phyloP scores from a whole-genome alignment of 2,329 filamentous ascomycete species.

The Cladophialophora bantiana region DNA sequence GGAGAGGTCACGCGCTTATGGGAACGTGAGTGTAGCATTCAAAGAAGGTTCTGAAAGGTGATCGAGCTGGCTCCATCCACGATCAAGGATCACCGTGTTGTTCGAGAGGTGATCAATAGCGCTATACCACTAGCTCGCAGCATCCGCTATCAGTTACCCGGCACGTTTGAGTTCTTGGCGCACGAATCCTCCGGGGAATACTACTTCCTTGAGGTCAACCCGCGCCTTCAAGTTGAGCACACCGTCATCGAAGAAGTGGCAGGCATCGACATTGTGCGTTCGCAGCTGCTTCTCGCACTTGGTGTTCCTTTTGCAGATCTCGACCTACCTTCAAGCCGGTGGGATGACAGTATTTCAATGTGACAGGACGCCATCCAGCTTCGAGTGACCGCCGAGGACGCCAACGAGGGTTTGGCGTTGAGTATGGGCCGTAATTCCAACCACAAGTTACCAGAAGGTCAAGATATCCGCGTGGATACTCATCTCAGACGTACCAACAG shows the following conservation, averaged over 20 bases:
- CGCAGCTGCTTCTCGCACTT: conserved; percentile 62
- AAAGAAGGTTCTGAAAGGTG: conserved; percentile 66
- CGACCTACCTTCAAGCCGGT: conserved; percentile 34
- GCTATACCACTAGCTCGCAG: conserved; percentile 43
- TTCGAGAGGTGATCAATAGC: conserved; percentile 59
- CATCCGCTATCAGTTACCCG: conserved; percentile 60
- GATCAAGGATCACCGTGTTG: conserved; percentile 53
- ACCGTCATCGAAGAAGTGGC: conserved; percentile 66
- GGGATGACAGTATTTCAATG: too few relatives aligned
- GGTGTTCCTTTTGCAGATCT: conserved; percentile 52
- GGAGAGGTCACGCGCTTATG: conserved; percentile 62
- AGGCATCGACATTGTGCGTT: conserved; percentile 61
- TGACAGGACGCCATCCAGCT: conserved; percentile 28
- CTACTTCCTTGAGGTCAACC: conserved; percentile 68
- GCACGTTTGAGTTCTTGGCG: conserved; percentile 70
- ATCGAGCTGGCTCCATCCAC: conserved; percentile 64
- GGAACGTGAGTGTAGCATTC: conserved; percentile 67
- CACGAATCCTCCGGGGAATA: conserved; percentile 57
- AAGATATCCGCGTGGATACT: neutral
- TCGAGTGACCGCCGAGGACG: conserved; percentile 46
- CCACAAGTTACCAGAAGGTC: neutral
- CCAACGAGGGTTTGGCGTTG: conserved; percentile 43
- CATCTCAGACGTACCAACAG: neutral
- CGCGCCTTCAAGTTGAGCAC: conserved; percentile 67
- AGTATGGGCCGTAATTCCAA: neutral